Evolutionary conservation across 768 basidiomycete species (phyloP), one percentile per base, ranked within the genome.

Genomic region (Leccinum broughii): DNA sequence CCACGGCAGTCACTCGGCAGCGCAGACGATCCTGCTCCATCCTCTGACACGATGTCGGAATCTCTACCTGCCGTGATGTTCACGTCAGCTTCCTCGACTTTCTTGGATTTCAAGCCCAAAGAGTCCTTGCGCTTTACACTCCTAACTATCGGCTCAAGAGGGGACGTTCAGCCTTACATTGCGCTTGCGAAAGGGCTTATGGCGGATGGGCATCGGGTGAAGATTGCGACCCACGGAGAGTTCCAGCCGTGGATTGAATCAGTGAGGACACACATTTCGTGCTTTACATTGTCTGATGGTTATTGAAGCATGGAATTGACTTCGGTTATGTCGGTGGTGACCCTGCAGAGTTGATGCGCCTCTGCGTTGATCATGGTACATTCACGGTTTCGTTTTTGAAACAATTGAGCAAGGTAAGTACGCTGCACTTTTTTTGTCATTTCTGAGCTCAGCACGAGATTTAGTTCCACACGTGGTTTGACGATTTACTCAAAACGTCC

Each of bases 91-190:
- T 93, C 93, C 0, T 94, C 93, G 3, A 96, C 96, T 2, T 98
- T 98, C 78, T 77, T 99, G 64, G 96, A 94, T 6, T 99, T 99
- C 80, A 95, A 94, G 74, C 97, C 96, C 2, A 82, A 84, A 67
- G 83, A 90, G 65, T 79, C 91, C 2, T 76, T 99, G 61, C 89
- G 86, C 66, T 92, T 99, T 69, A 98, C 97, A 0, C 94, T 96
- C 76, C 76, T 98, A 62, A 98, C 96, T 1, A 97, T 99, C 65
- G 96, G 96, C 6, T 95, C 93, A 22, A 84, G 96, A 54, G 96
- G 96, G 55, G 96, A 99, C 72, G 97, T 98, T 9, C 96, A 99
- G 74, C 96, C 96, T 11, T 99, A 98, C 71, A 98, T 99, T 66
- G 89, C 97, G 2, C 81, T 99, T 9, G 92, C 92, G 24, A 97